Conservation (phyloP, 345 rosid genomes). For the Chamaenerion angustifolium region DNA sequence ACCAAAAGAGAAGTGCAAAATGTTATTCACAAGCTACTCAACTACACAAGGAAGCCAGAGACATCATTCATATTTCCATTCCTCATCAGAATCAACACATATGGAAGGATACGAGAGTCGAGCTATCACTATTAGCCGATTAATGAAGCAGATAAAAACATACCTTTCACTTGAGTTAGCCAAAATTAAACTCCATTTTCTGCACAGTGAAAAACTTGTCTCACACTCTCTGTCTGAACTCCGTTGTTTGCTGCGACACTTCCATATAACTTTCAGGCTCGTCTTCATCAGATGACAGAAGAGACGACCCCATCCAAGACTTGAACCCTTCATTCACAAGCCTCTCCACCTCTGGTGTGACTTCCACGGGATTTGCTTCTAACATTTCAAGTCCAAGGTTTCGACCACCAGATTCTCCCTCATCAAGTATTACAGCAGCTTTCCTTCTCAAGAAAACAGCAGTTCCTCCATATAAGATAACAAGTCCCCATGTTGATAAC, state of each 20-base stretch:
- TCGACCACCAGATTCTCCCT: conserved; percentile 44
- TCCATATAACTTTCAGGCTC: conserved; percentile 44
- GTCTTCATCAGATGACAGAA: conserved; percentile 86
- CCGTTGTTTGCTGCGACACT: conserved; percentile 17
- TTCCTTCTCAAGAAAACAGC: conserved; percentile 64
- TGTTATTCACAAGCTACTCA: no score
- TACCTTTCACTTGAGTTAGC: no score
- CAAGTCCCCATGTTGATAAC: conserved; percentile 74
- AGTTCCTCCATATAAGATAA: conserved; percentile 56
- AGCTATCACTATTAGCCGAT: no score
- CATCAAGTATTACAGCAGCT: conserved; percentile 56
- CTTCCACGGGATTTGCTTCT: conserved; percentile 57
- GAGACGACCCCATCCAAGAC: conserved; percentile 85
- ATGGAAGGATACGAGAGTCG: no score
- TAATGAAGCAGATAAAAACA: no score
- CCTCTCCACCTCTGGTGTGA: conserved; percentile 70
- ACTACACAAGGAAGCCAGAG: no score
- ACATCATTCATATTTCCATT: no score
- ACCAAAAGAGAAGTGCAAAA: no score
- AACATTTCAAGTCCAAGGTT: conserved; percentile 76
- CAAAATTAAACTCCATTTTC: no score
- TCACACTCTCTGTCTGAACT: conserved; percentile 32
- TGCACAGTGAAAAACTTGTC: neutral
- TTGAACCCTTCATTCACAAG: conserved; percentile 74
- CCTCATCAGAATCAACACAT: no score